These are phyloP conservation scores for Amphichorda felina DNA, from an alignment of 2,329 filamentous ascomycete species.

Conservation along the genomic window DNA sequence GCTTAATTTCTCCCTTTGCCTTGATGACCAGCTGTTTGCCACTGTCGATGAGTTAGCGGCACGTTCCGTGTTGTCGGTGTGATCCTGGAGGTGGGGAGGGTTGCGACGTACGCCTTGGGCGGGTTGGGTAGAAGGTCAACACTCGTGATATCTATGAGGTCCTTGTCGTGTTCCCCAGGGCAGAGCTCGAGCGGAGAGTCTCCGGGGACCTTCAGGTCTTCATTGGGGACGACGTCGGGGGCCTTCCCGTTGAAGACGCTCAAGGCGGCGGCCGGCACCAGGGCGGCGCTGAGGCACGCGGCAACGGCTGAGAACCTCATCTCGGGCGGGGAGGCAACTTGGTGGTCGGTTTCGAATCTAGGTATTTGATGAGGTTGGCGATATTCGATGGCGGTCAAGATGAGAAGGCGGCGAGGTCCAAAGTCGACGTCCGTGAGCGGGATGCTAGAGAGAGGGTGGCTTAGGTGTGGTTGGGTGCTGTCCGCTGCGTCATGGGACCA, in stretches of 20 bases:
- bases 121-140: conserved; percentile 83
- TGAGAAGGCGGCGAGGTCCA: not conserved
- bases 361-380: not conserved
- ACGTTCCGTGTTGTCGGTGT: conserved; percentile 1
- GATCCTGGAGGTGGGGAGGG: not conserved
- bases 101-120: conserved; percentile 54
- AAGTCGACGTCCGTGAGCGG: not conserved
- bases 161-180: conserved; percentile 46
- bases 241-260: conserved; percentile 26
- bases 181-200: conserved; percentile 81
- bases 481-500: conserved; percentile 23
- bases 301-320: conserved; percentile 28
- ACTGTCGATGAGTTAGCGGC: conserved; percentile 36
- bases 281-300: conserved; percentile 31
- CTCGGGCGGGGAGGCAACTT: not conserved
- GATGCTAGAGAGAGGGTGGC: not conserved
- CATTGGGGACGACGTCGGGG: conserved; percentile 28
- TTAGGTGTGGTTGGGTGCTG: conserved; percentile 2
- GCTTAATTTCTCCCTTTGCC: conserved; percentile 61
- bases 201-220: conserved; percentile 60
- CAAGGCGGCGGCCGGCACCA: conserved; percentile 29
- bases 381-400: conserved; percentile 1
- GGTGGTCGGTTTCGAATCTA: not conserved
- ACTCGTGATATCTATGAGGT: conserved; percentile 64
- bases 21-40: conserved; percentile 68